Evolutionary conservation across 805 yeast genomes (phyloP).

Genomic region (Schwanniomyces occidentalis): DNA sequence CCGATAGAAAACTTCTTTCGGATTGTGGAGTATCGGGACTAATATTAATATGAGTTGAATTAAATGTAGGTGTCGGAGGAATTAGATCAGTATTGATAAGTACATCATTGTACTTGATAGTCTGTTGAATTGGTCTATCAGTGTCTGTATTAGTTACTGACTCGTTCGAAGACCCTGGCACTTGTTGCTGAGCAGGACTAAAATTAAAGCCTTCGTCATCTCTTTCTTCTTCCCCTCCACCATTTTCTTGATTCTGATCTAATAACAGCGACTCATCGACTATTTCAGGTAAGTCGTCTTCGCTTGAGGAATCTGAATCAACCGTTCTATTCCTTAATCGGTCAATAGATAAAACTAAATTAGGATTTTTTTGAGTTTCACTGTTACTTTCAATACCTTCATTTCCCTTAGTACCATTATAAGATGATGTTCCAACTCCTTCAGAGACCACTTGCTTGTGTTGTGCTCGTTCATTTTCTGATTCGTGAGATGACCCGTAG

Average conservation of each 20-base stretch:
- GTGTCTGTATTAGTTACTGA: too few species aligned
- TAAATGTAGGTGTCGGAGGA: slow-evolving; percentile 34
- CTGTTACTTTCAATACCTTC: neutral
- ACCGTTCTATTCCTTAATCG: slow-evolving; percentile 13
- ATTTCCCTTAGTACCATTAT: too few species aligned
- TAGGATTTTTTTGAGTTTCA: slow-evolving; percentile 2
- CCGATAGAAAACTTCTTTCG: slow-evolving; percentile 38
- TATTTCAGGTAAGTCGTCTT: slow-evolving; percentile 12
- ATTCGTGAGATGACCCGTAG: slow-evolving; percentile 10
- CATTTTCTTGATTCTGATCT: neutral
- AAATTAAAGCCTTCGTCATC: slow-evolving; percentile 1
- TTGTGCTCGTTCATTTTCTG: neutral
- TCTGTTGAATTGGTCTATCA: too few species aligned
- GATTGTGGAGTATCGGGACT: slow-evolving; percentile 36
- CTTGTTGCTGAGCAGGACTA: neutral
- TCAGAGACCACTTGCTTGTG: too few species aligned
- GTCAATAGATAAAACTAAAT: slow-evolving; percentile 39
- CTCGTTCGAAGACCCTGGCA: too few species aligned
- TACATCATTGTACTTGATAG: too few species aligned
- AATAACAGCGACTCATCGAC: slow-evolving; percentile 1
- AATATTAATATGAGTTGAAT: slow-evolving; percentile 7
- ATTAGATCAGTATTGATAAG: too few species aligned
- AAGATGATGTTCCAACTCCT: too few species aligned
- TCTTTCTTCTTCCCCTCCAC: neutral
- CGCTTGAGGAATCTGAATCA: slow-evolving; percentile 18